phyloP scores from a whole-genome alignment of 2,329 filamentous ascomycete genomes.

The Trichophyton simii region DNA sequence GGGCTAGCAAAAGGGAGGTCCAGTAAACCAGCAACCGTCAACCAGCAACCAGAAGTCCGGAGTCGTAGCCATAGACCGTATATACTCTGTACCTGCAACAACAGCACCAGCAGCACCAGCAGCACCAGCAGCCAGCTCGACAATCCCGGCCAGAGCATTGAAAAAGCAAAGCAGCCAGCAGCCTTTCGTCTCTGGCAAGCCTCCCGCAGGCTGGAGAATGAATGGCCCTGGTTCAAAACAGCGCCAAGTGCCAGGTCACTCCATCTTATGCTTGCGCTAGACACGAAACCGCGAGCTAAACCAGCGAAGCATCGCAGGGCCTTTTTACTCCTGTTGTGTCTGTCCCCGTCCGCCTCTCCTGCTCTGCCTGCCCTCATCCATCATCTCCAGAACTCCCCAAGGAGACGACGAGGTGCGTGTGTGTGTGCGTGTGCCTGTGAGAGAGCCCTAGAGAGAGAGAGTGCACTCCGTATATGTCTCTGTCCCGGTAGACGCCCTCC shows the following conservation, averaged over 20 bases:
- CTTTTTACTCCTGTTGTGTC: background rate
- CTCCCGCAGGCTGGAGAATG: constrained; percentile 2
- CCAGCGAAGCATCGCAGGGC: background rate
- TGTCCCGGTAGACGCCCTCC: constrained; percentile 3
- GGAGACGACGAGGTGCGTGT: background rate
- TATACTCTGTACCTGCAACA: too few species aligned
- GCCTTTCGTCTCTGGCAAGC: background rate
- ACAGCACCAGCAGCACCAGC: too few species aligned
- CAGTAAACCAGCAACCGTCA: too few species aligned
- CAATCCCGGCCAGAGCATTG: background rate
- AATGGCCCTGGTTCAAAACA: constrained; percentile 8
- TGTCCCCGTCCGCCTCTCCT: background rate
- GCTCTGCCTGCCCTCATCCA: background rate
- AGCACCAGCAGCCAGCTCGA: background rate
- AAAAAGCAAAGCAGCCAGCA: background rate
- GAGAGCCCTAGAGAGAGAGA: too few species aligned
- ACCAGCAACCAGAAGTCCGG: too few species aligned
- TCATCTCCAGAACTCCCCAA: background rate
- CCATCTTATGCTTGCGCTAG: constrained; percentile 4
- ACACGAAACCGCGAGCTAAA: constrained; percentile 7
- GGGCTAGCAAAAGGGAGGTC: too few species aligned
- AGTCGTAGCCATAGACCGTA: too few species aligned
- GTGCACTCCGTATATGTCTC: too few species aligned
- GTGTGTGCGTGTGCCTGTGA: too few species aligned
- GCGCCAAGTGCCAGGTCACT: constrained; percentile 12